Evolutionary conservation across 2,329 filamentous ascomycete genomes (phyloP).

Genomic region (Cadophora luteo-olivacea): DNA sequence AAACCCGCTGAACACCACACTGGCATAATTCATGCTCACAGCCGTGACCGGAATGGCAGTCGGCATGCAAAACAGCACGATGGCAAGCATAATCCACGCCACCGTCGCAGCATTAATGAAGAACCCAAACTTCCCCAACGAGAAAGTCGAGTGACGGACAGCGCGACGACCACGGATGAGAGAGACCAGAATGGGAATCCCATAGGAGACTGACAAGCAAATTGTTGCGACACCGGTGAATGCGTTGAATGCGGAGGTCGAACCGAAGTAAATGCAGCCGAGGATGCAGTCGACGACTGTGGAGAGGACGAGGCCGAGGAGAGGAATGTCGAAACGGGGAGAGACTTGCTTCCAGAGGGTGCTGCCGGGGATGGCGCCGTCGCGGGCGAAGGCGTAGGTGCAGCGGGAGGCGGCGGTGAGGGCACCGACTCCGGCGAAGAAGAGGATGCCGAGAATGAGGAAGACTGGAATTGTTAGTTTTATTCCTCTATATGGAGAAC

Average conservation of each 20-base stretch:
- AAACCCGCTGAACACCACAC: constrained; percentile 69
- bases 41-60: constrained; percentile 63
- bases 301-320: constrained; percentile 73
- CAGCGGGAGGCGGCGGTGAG: constrained; percentile 77
- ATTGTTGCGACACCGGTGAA: constrained; percentile 84
- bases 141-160: constrained; percentile 70
- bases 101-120: constrained; percentile 72
- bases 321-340: constrained; percentile 69
- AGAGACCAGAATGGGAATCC: constrained; percentile 75
- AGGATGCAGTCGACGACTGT: constrained; percentile 73
- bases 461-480: constrained; percentile 54
- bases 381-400: constrained; percentile 78
- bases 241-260: constrained; percentile 76
- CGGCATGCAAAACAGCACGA: constrained; percentile 80
- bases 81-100: constrained; percentile 73
- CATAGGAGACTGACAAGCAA: constrained; percentile 77
- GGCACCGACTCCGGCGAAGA: constrained; percentile 79
- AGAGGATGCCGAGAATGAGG: constrained; percentile 75
- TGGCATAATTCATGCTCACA: constrained; percentile 69
- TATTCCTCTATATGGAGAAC: background rate
- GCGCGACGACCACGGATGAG: constrained; percentile 70
- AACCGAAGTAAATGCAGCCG: constrained; percentile 81
- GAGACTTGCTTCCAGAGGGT: constrained; percentile 71
- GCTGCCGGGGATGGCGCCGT: constrained; percentile 76
- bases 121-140: constrained; percentile 72